Evolutionary conservation across 2,329 filamentous ascomycete genomes (phyloP).

Genomic region (Helminthosporium solani): DNA sequence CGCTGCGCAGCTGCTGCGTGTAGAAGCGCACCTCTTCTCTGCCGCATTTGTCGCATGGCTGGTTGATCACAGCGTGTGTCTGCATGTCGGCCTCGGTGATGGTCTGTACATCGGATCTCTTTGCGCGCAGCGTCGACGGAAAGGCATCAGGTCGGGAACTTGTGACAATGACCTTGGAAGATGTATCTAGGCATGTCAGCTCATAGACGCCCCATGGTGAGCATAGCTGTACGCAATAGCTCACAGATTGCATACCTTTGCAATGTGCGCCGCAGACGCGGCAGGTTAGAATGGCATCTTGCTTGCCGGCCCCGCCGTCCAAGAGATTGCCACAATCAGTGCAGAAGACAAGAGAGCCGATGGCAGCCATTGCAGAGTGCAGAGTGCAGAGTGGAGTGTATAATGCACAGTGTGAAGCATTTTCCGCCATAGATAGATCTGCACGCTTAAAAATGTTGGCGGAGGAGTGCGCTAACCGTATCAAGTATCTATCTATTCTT

Average conservation of each 20-base stretch:
- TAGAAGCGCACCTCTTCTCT: conserved; percentile 80
- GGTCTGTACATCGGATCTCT: conserved; percentile 81
- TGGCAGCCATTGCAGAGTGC: conserved; percentile 72
- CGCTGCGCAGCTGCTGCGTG: conserved; percentile 81
- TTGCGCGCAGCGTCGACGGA: conserved; percentile 83
- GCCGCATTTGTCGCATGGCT: conserved; percentile 79
- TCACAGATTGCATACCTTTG: conserved; percentile 59
- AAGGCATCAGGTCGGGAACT: conserved; percentile 87
- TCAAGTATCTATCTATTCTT: too few relatives aligned
- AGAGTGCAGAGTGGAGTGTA: too few relatives aligned
- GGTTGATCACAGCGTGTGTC: conserved; percentile 67
- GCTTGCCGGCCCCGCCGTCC: conserved; percentile 73
- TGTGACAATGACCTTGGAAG: conserved; percentile 73
- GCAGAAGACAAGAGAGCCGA: conserved; percentile 91
- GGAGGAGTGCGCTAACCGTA: conserved; percentile 1
- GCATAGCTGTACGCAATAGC: conserved; percentile 27
- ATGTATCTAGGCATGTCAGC: conserved; percentile 27
- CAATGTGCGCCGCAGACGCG: conserved; percentile 84
- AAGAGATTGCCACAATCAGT: conserved; percentile 88
- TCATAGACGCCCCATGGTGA: conserved; percentile 59
- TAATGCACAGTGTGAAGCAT: too few relatives aligned
- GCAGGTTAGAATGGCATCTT: conserved; percentile 75
- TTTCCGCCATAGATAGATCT: too few relatives aligned
- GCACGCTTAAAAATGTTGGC: conserved; percentile 10
- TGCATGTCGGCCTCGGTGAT: conserved; percentile 75